phyloP scores from a whole-genome alignment of 306 rosid genomes.

The Canavalia gladiata region DNA sequence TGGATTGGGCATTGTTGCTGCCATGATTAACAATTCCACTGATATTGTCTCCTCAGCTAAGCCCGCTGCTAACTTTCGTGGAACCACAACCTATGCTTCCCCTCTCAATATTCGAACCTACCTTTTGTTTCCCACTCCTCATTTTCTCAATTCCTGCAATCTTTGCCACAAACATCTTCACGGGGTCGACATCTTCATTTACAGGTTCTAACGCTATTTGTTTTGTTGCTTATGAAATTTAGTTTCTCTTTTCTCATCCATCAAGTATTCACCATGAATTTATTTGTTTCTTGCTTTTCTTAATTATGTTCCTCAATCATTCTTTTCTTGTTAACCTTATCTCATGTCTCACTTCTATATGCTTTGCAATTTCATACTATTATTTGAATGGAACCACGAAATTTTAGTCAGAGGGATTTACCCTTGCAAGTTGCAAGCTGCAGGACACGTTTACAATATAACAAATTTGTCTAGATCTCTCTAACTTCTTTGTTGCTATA shows the following conservation, averaged over 20 bases:
- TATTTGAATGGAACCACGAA: not conserved
- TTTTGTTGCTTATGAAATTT: not conserved
- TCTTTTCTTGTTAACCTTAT: not conserved
- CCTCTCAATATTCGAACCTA: slow-evolving; percentile 57
- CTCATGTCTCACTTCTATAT: not conserved
- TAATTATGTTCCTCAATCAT: not conserved
- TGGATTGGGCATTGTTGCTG: slow-evolving; percentile 79
- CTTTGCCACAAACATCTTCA: slow-evolving; percentile 75
- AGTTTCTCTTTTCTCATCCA: not conserved
- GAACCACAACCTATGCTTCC: slow-evolving; percentile 58
- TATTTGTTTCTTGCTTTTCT: not conserved
- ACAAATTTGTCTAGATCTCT: not conserved
- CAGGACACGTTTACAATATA: not conserved
- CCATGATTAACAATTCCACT: slow-evolving; percentile 53
- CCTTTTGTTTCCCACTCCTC: slow-evolving; percentile 47
- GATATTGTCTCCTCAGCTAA: slow-evolving; percentile 69
- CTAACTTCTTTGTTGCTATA: not conserved
- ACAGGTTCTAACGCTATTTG: slow-evolving; percentile 57
- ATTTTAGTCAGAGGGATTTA: slow-evolving; percentile 1
- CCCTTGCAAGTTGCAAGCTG: not conserved
- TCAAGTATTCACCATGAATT: not conserved
- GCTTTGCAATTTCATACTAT: not conserved
- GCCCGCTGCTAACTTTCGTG: slow-evolving; percentile 71
- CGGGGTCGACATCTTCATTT: slow-evolving; percentile 83
- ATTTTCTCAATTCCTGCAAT: slow-evolving; percentile 67